These are phyloP conservation scores for Pleurotus giganteus DNA, from an alignment of 768 basidiomycete species.

Conservation along the genomic window DNA sequence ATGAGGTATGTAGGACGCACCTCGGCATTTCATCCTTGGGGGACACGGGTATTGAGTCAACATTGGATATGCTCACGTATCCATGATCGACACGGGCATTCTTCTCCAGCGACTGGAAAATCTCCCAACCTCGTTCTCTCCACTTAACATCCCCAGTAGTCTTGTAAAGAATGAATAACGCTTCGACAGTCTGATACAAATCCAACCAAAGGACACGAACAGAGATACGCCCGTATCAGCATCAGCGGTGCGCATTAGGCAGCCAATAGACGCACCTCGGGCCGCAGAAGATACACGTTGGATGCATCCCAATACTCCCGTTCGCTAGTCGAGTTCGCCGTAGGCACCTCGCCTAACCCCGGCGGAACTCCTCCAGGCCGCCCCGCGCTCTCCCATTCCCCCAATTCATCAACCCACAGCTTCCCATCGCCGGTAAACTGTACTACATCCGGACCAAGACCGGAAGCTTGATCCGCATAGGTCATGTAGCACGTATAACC, in stretches of 20 bases:
- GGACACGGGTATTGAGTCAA: conserved; percentile 36
- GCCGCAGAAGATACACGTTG: conserved; percentile 56
- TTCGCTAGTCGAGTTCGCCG: conserved; percentile 24
- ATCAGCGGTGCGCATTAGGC: neutral
- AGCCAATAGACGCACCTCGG: conserved; percentile 55
- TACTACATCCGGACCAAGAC: conserved; percentile 66
- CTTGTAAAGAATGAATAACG: conserved; percentile 71
- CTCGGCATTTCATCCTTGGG: conserved; percentile 69
- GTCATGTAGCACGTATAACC: conserved; percentile 69
- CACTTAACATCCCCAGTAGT: conserved; percentile 66
- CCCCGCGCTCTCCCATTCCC: conserved; percentile 47
- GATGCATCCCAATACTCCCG: conserved; percentile 56
- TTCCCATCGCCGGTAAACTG: conserved; percentile 19
- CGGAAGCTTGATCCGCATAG: conserved; percentile 69
- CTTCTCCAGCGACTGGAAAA: conserved; percentile 66
- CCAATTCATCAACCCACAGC: conserved; percentile 46
- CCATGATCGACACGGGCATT: conserved; percentile 56
- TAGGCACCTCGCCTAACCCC: conserved; percentile 44
- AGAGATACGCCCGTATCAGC: neutral
- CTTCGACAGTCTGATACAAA: conserved; percentile 75
- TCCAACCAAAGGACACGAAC: neutral
- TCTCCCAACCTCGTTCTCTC: conserved; percentile 69
- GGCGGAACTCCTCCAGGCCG: conserved; percentile 44
- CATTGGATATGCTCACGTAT: conserved; percentile 56
- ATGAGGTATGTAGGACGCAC: conserved; percentile 31